Conservation (phyloP, 306 rosid genomes). For the Lathyrus tuberosus region DNA sequence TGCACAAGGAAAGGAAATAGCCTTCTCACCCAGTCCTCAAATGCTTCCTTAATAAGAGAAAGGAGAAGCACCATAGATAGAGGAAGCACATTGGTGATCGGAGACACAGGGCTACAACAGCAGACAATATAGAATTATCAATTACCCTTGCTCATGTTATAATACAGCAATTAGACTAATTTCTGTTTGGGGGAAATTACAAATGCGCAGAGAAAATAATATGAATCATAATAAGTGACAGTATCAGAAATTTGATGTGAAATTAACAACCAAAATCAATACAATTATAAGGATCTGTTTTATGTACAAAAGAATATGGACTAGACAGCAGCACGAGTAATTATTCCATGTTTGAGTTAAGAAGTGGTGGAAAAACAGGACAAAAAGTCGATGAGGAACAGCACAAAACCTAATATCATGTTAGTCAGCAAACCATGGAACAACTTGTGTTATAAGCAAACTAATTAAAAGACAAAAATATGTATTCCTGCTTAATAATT, state of each 20-base stretch:
- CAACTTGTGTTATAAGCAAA: neutral
- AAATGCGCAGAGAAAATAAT: conserved; percentile 21
- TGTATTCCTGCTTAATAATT: neutral
- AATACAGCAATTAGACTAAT: conserved; percentile 9
- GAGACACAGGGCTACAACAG: conserved; percentile 85
- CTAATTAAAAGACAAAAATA: neutral
- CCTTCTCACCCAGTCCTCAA: conserved; percentile 88
- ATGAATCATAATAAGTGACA: conserved; percentile 1
- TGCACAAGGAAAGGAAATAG: conserved; percentile 28
- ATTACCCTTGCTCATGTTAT: conserved; percentile 2
- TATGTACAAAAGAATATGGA: neutral
- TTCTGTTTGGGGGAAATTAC: conserved; percentile 10
- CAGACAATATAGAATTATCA: conserved; percentile 41
- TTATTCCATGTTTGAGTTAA: neutral
- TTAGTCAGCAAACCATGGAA: neutral
- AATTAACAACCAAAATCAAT: conserved; percentile 21
- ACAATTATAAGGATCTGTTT: neutral
- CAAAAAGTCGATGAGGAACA: neutral
- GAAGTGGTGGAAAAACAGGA: neutral
- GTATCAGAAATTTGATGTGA: conserved; percentile 17
- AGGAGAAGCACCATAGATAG: conserved; percentile 85
- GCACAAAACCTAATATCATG: neutral
- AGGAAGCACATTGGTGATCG: conserved; percentile 88
- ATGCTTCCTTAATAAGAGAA: conserved; percentile 91
- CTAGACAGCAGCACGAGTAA: neutral